Base-by-base conservation (phyloP, 257 asterid genomes). In the Mitragyna speciosa region DNA sequence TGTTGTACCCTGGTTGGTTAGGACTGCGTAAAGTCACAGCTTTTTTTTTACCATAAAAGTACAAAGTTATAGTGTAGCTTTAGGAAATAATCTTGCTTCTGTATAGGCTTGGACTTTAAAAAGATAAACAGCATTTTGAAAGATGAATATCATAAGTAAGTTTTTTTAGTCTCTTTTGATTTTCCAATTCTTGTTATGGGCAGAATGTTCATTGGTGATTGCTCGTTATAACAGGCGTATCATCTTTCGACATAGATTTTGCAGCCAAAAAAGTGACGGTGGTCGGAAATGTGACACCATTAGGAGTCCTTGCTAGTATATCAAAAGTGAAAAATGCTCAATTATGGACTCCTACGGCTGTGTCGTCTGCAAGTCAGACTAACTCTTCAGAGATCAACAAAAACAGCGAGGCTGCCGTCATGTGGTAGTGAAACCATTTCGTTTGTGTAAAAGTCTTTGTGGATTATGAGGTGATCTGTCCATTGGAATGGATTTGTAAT, bases 251-350 rank as follows among this genome's bases (percentile, higher is more conserved):
- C 90, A 89, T 92, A 85, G 98, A 92, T 87, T 94, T 91, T 79
- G 88, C 88, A 0, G 94, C 95, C 0, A 94, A 92, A 83, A 92
- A 91, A 83, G 93, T 94, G 82, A 92, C 94, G 2, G 92, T 94
- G 54, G 85, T 82, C 0, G 98, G 98, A 28, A 87, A 90, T 3
- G 86, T 94, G 59, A 90, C 97, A 1, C 93, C 97, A 43, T 56
- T 85, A 36, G 95, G 85, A 68, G 97, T 91, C 41, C 92, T 94
- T 4, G 90, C 94, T 6, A 94, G 97, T 82, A 87, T 94, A 79
- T 92, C 97, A 0, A 94, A 94, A 85, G 98, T 94, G 77, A 94
- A 94, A 84, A 91, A 82, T 79, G 98, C 98, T 0, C 97, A 94
- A 43, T 85, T 94, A 3, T 92, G 91, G 97, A 48, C 89, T 12